Evolutionary conservation across 2,329 filamentous ascomycete genomes (phyloP), one percentile per base, ranked within the genome.

Genomic region (Colletotrichum truncatum): DNA sequence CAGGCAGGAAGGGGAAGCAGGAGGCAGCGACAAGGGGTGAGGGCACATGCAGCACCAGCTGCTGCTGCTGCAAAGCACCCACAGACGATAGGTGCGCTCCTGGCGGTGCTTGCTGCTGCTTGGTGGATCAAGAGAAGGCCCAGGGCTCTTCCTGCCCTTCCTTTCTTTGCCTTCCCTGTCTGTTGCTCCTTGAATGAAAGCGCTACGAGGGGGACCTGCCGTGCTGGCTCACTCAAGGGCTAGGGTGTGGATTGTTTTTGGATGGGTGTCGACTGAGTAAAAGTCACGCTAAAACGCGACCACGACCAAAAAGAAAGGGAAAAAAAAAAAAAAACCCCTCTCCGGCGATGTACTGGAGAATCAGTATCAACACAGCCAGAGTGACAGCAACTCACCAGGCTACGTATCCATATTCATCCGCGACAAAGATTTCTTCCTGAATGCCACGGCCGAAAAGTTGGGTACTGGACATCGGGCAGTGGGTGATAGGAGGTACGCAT

Each of bases 281-380:
- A 38, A 38, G 30, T 18, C 18, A 38, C 61, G 46, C 61, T 64
- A 60, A 60, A 64, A 53, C 46, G 14, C 38, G 38, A 38, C 54
- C 52, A 63, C 53, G 21, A 41, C 34, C 34, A 49, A 48, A 63
- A 43, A 26, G 32, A 28, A 11, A 25, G 32, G 39, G 11, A 12
- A 25, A 34, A 18, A 30, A 30, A 16, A 25, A 21, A 25, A n/a
- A n/a, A n/a, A n/a, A n/a, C n/a, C n/a, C n/a, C n/a, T n/a, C n/a
- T n/a, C n/a, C n/a, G n/a, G n/a, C 36, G 28, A 52, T 23, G 56
- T 18, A 53, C 56, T 48, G 46, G 56, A 60, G 25, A 53, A 18
- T 36, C 30, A 46, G 30, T 14, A 38, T 43, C 16, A 45, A 46
- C 43, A 49, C 36, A 43, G n/a, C 18, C 5, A 43, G 26, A 48